Percentiles rank a stretch among this genome's conserved stretches.
phyloP scores from a whole-genome alignment of 176 grass and related monocot species.

The Oryza longistaminata region DNA sequence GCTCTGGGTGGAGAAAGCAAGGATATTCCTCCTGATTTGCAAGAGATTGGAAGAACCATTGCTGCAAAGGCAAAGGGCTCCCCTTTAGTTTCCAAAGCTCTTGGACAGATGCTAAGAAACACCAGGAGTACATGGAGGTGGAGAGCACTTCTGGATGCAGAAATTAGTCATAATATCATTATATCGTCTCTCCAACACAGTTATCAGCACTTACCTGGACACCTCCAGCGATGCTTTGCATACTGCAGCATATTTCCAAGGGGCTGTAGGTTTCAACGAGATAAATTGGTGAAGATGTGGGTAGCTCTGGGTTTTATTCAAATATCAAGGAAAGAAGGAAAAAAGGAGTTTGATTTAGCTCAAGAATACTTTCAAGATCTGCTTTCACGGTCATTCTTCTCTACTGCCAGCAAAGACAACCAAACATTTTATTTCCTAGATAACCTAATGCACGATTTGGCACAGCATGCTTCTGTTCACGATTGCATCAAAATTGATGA shows the following conservation, averaged over 20 bases:
- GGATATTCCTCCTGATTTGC: conserved; percentile 25
- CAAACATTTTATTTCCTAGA: conserved; percentile 40
- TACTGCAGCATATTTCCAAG: conserved; percentile 69
- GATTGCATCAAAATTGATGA: conserved; percentile 53
- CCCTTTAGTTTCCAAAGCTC: conserved; percentile 50
- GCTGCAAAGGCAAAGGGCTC: conserved; percentile 41
- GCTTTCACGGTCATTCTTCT: conserved; percentile 55
- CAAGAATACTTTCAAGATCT: conserved; percentile 54
- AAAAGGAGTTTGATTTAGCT: conserved; percentile 38
- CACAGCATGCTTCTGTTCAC: conserved; percentile 38
- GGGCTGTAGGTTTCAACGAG: conserved; percentile 45
- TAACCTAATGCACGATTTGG: conserved; percentile 52
- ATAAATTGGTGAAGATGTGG: conserved; percentile 50
- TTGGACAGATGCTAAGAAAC: conserved; percentile 48
- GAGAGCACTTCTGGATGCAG: conserved; percentile 37
- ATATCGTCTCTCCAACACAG: conserved; percentile 47
- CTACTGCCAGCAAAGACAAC: neutral
- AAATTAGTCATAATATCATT: conserved; percentile 39
- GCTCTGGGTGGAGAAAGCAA: conserved; percentile 24
- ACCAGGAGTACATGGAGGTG: conserved; percentile 35
- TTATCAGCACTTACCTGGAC: conserved; percentile 51
- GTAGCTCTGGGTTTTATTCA: conserved; percentile 43
- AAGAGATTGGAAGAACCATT: conserved; percentile 34
- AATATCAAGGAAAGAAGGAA: neutral
- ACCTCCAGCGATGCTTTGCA: conserved; percentile 59